Evolutionary conservation across 148 eudicot species (phyloP), one percentile per base, ranked within the genome.

Genomic region (Fagopyrum tataricum): DNA sequence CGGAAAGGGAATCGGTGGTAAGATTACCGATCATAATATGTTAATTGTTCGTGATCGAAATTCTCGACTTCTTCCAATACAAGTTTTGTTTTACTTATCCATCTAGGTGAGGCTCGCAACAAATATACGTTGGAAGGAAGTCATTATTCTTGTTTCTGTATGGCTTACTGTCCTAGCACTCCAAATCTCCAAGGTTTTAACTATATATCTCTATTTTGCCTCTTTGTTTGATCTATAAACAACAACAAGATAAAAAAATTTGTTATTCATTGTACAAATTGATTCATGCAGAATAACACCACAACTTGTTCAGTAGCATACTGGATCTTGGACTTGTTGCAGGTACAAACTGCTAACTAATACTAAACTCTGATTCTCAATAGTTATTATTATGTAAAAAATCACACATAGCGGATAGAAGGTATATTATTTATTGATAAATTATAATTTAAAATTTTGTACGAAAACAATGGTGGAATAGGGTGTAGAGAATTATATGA

Each of bases 151-250:
- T 48, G 71, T 74, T 44, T 77, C 80, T 15, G 90, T 87, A 39
- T 87, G 90, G 90, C 37, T 82, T 55, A 79, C 73, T 0, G 72
- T 87, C 72, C 81, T 87, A n/a, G 87, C 74, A 20, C 83, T 84
- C 18, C 81, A 87, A 70, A 74, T 87, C 9, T 64, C 46, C 42
- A 82, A 85, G 82, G 88, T 85, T 67, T 64, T 40, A 66, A 13
- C 5, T 66, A 6, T 53, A 14, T 44, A 53, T 53, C 18, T 2
- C 7, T 20, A 2, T 14, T 11, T 5, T 5, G 59, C 21, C 18
- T 5, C 31, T 56, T 20, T 21, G 6, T 21, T 20, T 56, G 62
- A 26, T 20, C 37, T 31, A 0, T 3, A 31, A 31, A 31, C 37
- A 31, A 31, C 1, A 2, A 31, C 37, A 31, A 31, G 2, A 31